Conservation (phyloP, 768 basidiomycete genomes). For the Steccherinum ochraceum region DNA sequence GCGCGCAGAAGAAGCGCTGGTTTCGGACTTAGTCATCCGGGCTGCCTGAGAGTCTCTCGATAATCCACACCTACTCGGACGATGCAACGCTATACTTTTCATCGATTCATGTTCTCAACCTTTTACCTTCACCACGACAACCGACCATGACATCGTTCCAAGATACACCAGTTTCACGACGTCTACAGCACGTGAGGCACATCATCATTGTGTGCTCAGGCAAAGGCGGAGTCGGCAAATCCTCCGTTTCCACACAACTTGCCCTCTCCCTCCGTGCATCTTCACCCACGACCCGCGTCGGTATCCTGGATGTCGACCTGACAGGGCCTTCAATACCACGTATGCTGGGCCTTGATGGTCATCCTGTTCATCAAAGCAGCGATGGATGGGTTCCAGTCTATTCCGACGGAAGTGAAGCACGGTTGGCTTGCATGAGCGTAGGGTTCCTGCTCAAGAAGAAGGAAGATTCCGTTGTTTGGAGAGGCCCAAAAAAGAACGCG, state of each 20-base stretch:
- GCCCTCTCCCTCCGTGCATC: constrained; percentile 79
- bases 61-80: neutral
- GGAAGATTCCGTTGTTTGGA: constrained; percentile 94
- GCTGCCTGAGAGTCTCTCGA: neutral
- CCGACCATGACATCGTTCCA: constrained; percentile 18
- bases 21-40: neutral
- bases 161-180: constrained; percentile 60
- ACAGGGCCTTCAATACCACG: constrained; percentile 94
- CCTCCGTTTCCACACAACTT: constrained; percentile 89
- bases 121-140: neutral
- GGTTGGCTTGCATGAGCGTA: constrained; percentile 93
- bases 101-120: neutral
- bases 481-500: constrained; percentile 97
- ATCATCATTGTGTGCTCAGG: constrained; percentile 93
- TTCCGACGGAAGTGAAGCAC: constrained; percentile 68
- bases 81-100: too few relatives aligned
- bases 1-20: too few relatives aligned
- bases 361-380: constrained; percentile 87
- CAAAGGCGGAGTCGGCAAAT: constrained; percentile 98
- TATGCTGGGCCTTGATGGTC: constrained; percentile 87
- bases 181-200: constrained; percentile 69
- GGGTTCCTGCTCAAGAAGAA: constrained; percentile 89
- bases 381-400: constrained; percentile 99
- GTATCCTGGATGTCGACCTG: constrained; percentile 91
- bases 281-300: constrained; percentile 62